Evolutionary conservation across 768 basidiomycete species (phyloP).

Genomic region (Boletus vinaceobasis): DNA sequence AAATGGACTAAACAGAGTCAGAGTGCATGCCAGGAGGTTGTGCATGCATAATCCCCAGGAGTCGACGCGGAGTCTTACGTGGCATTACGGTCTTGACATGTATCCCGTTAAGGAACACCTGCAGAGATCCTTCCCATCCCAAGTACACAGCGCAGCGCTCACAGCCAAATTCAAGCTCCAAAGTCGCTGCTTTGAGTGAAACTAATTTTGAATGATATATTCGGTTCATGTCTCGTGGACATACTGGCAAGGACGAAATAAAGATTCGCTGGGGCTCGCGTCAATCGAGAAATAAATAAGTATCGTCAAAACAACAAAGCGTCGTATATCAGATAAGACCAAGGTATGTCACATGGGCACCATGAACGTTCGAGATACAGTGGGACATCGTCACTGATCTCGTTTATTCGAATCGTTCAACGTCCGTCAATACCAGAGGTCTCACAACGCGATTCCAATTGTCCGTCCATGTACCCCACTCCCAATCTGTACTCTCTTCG

Average conservation of each 20-base stretch:
- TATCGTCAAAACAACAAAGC: background rate
- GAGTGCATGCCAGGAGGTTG: background rate
- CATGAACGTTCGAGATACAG: background rate
- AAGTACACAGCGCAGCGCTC: too few relatives aligned
- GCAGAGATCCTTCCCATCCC: background rate
- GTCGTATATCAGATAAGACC: conserved; percentile 1
- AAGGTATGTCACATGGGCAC: background rate
- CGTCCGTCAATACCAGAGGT: conserved; percentile 48
- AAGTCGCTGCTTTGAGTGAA: background rate
- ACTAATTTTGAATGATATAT: background rate
- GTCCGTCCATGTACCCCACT: conserved; percentile 79
- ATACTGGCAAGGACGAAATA: background rate
- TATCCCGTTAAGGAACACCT: too few relatives aligned
- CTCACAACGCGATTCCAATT: conserved; percentile 75
- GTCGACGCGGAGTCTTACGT: background rate
- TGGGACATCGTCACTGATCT: background rate
- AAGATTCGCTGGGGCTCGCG: too few relatives aligned
- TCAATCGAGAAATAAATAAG: background rate
- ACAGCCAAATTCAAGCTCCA: background rate
- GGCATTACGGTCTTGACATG: background rate
- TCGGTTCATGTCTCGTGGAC: background rate
- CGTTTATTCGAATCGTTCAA: conserved; percentile 19
- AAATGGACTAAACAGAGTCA: background rate
- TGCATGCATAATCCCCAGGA: too few relatives aligned
- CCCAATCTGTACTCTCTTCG: conserved; percentile 35